Conservation (phyloP, 2,329 filamentous ascomycete species). For the Annulohypoxylon truncatum region DNA sequence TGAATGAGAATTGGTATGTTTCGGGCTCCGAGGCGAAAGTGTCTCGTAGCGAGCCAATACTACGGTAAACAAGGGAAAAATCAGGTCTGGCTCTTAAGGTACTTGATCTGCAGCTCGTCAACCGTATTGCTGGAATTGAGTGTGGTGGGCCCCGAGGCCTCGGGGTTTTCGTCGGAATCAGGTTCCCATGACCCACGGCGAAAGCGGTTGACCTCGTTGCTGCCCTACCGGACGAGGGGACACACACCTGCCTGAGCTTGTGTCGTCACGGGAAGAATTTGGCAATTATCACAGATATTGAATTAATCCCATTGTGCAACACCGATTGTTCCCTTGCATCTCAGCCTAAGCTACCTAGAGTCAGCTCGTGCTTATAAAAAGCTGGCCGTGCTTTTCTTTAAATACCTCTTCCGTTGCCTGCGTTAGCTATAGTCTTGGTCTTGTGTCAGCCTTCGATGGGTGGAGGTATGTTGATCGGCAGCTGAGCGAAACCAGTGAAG, state of each 20-base stretch:
- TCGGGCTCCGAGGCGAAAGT: slow-evolving; percentile 10
- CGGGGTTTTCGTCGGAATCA: slow-evolving; percentile 16
- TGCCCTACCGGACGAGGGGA: slow-evolving; percentile 38
- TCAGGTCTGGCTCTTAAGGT: slow-evolving; percentile 1
- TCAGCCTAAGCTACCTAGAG: slow-evolving; percentile 18
- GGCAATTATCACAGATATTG: slow-evolving; percentile 25
- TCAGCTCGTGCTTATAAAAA: slow-evolving; percentile 4
- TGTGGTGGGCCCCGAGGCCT: slow-evolving; percentile 13
- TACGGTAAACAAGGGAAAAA: slow-evolving; percentile 10
- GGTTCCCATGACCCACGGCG: slow-evolving; percentile 20
- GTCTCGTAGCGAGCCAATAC: slow-evolving; percentile 31
- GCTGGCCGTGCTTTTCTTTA: slow-evolving; percentile 6
- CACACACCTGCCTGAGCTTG: slow-evolving; percentile 14
- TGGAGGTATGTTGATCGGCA: slow-evolving; percentile 3
- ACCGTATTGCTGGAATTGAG: slow-evolving; percentile 12
- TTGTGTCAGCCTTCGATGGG: slow-evolving; percentile 3
- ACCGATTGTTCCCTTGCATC: slow-evolving; percentile 15
- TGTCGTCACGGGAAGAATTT: slow-evolving; percentile 13
- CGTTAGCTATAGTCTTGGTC: not conserved
- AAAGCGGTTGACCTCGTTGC: slow-evolving; percentile 26
- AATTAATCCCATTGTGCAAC: slow-evolving; percentile 27
- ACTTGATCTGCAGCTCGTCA: slow-evolving; percentile 13
- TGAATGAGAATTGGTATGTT: slow-evolving; percentile 30
- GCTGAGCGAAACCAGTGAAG: slow-evolving; percentile 10
- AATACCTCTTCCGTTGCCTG: slow-evolving; percentile 5